Conservation (phyloP, 495 filamentous ascomycete species). For the Pseudotulostoma volvatum region DNA sequence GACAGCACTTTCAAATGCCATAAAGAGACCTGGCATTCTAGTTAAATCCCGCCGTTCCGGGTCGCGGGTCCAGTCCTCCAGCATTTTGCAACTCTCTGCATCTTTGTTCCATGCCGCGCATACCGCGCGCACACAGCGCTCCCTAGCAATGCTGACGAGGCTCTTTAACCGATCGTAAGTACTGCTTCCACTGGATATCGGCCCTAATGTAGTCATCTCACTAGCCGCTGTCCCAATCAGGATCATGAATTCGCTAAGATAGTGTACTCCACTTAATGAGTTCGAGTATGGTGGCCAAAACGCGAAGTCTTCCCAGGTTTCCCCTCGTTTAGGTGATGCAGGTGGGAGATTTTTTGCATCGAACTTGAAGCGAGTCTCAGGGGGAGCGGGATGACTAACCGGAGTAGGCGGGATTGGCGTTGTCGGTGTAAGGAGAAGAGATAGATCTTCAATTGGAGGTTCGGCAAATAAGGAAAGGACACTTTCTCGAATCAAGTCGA, state of each 20-base stretch:
- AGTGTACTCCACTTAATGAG: constrained; percentile 72
- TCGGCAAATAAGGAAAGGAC: constrained; percentile 74
- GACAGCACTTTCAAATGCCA: constrained; percentile 60
- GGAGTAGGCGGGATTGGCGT: constrained; percentile 57
- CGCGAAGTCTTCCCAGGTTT: constrained; percentile 83
- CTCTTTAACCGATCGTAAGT: constrained; percentile 48
- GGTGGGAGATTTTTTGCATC: constrained; percentile 62
- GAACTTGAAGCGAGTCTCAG: constrained; percentile 59
- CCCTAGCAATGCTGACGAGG: constrained; percentile 62
- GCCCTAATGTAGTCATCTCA: constrained; percentile 61
- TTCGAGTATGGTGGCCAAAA: constrained; percentile 94
- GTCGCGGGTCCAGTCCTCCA: constrained; percentile 83
- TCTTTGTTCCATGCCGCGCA: constrained; percentile 80
- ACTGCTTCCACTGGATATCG: constrained; percentile 39
- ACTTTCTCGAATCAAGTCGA: constrained; percentile 64
- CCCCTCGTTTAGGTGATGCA: constrained; percentile 56
- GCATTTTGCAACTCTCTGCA: constrained; percentile 68
- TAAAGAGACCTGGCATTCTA: constrained; percentile 71
- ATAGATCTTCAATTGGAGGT: constrained; percentile 78
- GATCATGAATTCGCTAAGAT: constrained; percentile 62
- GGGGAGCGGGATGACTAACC: constrained; percentile 31
- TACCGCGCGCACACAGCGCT: constrained; percentile 63
- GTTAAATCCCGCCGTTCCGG: constrained; percentile 68
- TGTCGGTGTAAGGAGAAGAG: constrained; percentile 63
- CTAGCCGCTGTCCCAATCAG: constrained; percentile 71